phyloP scores from a whole-genome alignment of 2,329 filamentous ascomycete species.

The Cordyceps cateniannulata region DNA sequence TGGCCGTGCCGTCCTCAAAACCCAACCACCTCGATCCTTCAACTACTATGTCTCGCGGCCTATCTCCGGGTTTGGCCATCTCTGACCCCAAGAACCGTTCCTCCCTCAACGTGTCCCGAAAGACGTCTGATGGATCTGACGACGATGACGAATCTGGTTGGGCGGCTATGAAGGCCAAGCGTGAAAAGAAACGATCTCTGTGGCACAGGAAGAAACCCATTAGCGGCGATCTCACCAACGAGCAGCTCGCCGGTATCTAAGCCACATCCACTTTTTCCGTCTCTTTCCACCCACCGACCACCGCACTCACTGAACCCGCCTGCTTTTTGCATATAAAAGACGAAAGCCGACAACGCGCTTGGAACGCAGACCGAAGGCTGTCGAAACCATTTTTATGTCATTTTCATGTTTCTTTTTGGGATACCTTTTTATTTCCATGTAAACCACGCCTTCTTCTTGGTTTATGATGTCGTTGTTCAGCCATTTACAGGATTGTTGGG shows the following conservation, averaged over 20 bases:
- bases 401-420: conserved; percentile 8
- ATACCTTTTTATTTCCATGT: conserved; percentile 8
- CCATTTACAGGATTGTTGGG: conserved; percentile 8
- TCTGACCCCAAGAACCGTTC: conserved; percentile 26
- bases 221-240: conserved; percentile 41
- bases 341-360: background rate
- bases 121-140: conserved; percentile 34
- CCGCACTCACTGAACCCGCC: background rate
- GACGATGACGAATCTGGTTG: conserved; percentile 64
- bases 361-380: background rate
- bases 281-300: background rate
- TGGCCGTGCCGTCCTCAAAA: conserved; percentile 31
- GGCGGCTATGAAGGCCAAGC: conserved; percentile 64
- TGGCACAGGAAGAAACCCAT: conserved; percentile 58
- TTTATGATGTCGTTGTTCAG: background rate
- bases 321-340: conserved; percentile 7
- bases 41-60: conserved; percentile 28
- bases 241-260: conserved; percentile 42
- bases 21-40: conserved; percentile 25
- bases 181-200: conserved; percentile 59
- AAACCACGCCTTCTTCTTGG: conserved; percentile 5
- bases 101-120: conserved; percentile 32
- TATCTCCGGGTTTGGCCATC: conserved; percentile 26
- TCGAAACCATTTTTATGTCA: background rate
- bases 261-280: background rate